Conservation (phyloP, 1,284 basidiomycete species). For the Tylopilus orsonianus region DNA sequence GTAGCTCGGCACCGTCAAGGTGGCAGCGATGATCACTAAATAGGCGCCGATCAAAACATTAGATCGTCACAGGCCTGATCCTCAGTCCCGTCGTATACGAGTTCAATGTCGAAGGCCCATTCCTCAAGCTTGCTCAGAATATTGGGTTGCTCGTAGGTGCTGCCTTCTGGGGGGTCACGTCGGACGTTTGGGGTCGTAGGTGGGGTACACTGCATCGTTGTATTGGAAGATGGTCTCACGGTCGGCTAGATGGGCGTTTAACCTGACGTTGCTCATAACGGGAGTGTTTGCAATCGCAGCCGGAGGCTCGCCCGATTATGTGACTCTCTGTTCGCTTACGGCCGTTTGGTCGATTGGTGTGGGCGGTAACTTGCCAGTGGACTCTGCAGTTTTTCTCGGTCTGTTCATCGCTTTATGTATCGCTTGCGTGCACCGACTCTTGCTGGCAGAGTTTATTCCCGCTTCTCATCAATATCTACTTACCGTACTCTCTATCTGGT, state of each 20-base stretch:
- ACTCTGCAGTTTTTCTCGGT: constrained; percentile 79
- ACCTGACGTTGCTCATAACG: constrained; percentile 70
- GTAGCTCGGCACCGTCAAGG: not conserved
- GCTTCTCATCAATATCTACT: constrained; percentile 62
- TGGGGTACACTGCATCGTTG: constrained; percentile 21
- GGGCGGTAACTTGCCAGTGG: constrained; percentile 75
- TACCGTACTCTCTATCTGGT: constrained; percentile 64
- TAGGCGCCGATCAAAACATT: not conserved
- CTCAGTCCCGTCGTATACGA: constrained; percentile 54
- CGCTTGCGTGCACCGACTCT: not conserved
- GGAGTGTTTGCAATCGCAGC: constrained; percentile 66
- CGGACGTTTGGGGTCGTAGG: constrained; percentile 61
- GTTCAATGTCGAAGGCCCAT: constrained; percentile 52
- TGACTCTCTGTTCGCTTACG: constrained; percentile 52
- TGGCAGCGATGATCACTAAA: not conserved
- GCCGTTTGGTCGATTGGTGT: constrained; percentile 64
- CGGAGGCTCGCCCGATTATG: constrained; percentile 54
- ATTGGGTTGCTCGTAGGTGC: constrained; percentile 67
- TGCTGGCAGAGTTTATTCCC: constrained; percentile 53
- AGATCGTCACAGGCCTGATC: constrained; percentile 59
- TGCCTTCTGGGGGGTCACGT: constrained; percentile 60
- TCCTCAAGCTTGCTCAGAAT: constrained; percentile 55
- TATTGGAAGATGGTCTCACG: constrained; percentile 6
- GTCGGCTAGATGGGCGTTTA: constrained; percentile 61
- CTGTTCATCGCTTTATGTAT: constrained; percentile 15